These are phyloP conservation scores for Puccinia polysora DNA, from an alignment of 1,284 basidiomycete species.

Conservation along the genomic window DNA sequence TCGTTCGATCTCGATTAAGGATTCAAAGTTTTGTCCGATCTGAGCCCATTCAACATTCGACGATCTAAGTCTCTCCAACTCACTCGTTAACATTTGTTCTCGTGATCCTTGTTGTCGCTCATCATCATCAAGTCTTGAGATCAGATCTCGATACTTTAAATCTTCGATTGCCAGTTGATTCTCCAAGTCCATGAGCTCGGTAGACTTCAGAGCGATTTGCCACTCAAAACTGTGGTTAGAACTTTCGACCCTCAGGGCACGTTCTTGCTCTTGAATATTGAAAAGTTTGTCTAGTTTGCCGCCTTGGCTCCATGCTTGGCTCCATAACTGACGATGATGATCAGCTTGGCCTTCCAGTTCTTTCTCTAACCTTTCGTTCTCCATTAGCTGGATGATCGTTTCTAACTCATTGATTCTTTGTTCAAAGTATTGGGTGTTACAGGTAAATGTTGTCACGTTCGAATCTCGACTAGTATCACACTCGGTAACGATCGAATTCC, in stretches of 20 bases:
- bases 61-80: neutral
- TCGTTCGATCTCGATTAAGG: constrained; percentile 23
- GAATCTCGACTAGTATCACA: constrained; percentile 23
- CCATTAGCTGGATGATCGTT: neutral
- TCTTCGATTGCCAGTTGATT: constrained; percentile 24
- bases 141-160: neutral
- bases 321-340: neutral
- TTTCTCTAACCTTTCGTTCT: neutral
- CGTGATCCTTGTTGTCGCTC: neutral
- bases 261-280: neutral
- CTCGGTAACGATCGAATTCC: constrained; percentile 6
- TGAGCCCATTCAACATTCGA: constrained; percentile 22
- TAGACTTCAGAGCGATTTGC: neutral
- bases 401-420: constrained; percentile 21
- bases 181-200: neutral
- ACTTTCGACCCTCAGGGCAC: neutral
- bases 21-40: constrained; percentile 22
- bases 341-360: neutral
- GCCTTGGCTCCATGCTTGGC: neutral
- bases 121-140: neutral
- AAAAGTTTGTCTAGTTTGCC: constrained; percentile 11
- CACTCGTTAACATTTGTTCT: neutral
- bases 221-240: neutral
- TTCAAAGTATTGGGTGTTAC: neutral
- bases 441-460: neutral